Evolutionary conservation across 2,329 filamentous ascomycete genomes (phyloP).

Genomic region (Verticillium nubilum): DNA sequence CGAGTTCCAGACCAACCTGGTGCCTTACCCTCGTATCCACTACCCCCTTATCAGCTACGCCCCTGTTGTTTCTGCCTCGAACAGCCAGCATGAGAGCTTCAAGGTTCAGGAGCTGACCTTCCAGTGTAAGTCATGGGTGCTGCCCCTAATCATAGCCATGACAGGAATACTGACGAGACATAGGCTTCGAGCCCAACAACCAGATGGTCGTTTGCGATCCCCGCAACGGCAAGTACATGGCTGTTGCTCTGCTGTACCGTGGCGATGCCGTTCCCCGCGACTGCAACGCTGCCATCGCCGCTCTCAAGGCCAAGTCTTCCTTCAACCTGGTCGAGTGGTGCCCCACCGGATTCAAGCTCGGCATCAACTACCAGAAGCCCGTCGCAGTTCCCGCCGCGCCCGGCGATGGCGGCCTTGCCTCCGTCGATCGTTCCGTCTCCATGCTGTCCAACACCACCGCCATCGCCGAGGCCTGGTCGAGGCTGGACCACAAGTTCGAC

Average conservation of each 20-base stretch:
- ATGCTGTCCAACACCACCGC: constrained; percentile 74
- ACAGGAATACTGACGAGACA: constrained; percentile 17
- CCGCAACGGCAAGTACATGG: constrained; percentile 73
- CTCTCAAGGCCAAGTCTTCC: constrained; percentile 64
- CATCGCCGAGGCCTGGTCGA: constrained; percentile 68
- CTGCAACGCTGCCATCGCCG: constrained; percentile 60
- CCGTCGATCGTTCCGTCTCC: constrained; percentile 58
- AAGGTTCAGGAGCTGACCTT: constrained; percentile 74
- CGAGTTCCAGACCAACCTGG: constrained; percentile 74
- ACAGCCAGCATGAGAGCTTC: constrained; percentile 83
- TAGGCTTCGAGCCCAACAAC: constrained; percentile 73
- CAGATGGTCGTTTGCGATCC: constrained; percentile 74
- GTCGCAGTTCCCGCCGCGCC: constrained; percentile 49
- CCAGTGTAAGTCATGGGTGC: constrained; percentile 51
- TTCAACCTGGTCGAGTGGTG: constrained; percentile 75
- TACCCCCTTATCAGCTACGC: constrained; percentile 70
- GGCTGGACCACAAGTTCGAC: constrained; percentile 70
- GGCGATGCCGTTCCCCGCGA: constrained; percentile 67
- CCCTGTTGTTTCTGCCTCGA: constrained; percentile 64
- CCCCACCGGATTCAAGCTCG: constrained; percentile 70
- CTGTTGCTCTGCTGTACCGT: constrained; percentile 66
- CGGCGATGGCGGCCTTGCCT: constrained; percentile 52
- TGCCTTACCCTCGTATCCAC: constrained; percentile 69
- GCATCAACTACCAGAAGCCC: constrained; percentile 70
- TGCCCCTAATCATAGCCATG: neutral